Evolutionary conservation across 202 grass and related monocot species (phyloP), one percentile per base, ranked within the genome.

Genomic region (Panicum hallii): DNA sequence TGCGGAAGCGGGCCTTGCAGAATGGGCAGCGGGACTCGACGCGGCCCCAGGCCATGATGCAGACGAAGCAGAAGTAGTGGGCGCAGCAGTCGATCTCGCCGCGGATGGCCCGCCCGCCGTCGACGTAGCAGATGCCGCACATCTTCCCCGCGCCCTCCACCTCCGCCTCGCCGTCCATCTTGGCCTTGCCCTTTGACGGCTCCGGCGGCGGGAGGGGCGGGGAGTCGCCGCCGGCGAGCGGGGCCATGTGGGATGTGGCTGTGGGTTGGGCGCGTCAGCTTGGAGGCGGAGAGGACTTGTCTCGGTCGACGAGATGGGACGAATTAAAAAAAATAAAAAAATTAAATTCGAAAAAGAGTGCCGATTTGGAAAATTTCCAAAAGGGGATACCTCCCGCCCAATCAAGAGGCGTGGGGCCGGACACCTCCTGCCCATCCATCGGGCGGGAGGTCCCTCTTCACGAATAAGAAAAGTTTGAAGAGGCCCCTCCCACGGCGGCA

Each of bases 51-150:
- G 91, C 95, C 95, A 94, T 90, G 78, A 97, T 90, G 87, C 90
- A 97, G 71, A 97, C 79, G 85, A 94, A 97, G 84, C 95, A 97
- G 77, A 97, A 97, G 78, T 66, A 79, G 82, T 97, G 95, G n/a
- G 72, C 74, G 71, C 93, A 98, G 86, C 91, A 81, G 81, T 98
- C 93, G 42, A 93, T 89, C 80, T 79, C 77, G 70, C 91, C 95
- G 32, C 67, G 83, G 66, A 98, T 87, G 81, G 81, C 82, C 55
- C 11, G 70, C 13, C 54, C 54, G 66, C 64, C 47, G 46, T 68
- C 91, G 11, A 71, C 46, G 5, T 90, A 72, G 83, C 95, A 98
- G 87, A 98, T 93, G 70, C 95, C 89, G 70, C 95, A 98, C 26
- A 41, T 78, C 64, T 72, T 44, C 26, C 12, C 78, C 57, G 23